Percentiles rank a stretch among this genome's conserved stretches.
These are phyloP conservation scores for Trichoderma oligosporum DNA, from an alignment of 2,329 filamentous ascomycete genomes.

Conservation along the genomic window DNA sequence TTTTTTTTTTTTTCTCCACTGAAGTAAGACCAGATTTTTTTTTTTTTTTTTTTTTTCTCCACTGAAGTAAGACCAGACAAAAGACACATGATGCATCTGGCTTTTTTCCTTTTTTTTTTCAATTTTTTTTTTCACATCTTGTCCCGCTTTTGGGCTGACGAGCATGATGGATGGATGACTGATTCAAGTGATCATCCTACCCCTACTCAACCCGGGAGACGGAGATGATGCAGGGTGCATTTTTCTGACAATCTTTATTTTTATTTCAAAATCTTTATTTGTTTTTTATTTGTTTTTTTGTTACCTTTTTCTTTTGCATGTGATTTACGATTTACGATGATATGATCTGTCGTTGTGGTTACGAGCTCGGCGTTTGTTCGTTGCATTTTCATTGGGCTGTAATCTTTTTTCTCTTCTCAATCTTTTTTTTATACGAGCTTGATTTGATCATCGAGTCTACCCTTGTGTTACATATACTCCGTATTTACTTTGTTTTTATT, in stretches of 20 bases:
- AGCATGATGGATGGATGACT: not conserved
- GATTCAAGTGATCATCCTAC: conserved; percentile 8
- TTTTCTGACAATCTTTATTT: too few species aligned
- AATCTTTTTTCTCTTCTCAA: too few species aligned
- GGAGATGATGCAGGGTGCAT: too few species aligned
- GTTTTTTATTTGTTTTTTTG: not conserved
- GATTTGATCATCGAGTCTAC: too few species aligned
- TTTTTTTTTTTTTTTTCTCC: not conserved
- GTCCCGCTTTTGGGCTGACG: not conserved
- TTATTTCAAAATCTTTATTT: too few species aligned
- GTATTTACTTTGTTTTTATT: not conserved
- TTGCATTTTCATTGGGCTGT: not conserved
- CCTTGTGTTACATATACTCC: not conserved
- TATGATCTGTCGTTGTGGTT: not conserved
- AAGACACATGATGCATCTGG: not conserved
- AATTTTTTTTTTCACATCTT: not conserved
- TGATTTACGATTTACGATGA: not conserved
- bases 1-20: not conserved
- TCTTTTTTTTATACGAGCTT: too few species aligned
- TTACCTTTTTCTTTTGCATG: not conserved
- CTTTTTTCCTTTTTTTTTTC: not conserved
- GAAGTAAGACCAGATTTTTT: not conserved
- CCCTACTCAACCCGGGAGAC: not conserved
- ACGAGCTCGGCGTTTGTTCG: not conserved
- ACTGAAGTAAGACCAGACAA: conserved; percentile 3